Evolutionary conservation across 495 filamentous ascomycete species (phyloP).

Genomic region (Neurospora hispaniola): DNA sequence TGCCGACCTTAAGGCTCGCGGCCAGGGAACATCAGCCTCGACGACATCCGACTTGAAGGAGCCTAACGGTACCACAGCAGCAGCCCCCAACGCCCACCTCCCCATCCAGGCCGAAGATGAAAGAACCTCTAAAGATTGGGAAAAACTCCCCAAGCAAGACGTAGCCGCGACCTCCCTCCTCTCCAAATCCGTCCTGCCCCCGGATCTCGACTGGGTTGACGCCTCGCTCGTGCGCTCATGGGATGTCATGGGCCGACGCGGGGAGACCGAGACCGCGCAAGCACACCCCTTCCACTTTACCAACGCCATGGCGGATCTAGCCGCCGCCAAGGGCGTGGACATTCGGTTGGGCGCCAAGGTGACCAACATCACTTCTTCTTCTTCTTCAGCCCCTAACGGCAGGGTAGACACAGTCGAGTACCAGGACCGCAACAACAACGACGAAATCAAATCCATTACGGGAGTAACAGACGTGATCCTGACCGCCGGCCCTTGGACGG

Average conservation of each 20-base stretch:
- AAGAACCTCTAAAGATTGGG: conserved; percentile 31
- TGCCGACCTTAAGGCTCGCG: conserved; percentile 21
- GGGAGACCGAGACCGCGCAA: conserved; percentile 62
- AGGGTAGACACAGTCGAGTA: conserved; percentile 64
- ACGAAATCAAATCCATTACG: conserved; percentile 39
- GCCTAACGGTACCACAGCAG: conserved; percentile 1
- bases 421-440: conserved; percentile 44
- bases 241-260: conserved; percentile 70
- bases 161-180: conserved; percentile 48
- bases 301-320: conserved; percentile 71
- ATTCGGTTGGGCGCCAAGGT: conserved; percentile 53
- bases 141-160: conserved; percentile 65
- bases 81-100: conserved; percentile 18
- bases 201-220: conserved; percentile 82
- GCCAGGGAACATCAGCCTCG: conserved; percentile 12
- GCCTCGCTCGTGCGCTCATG: conserved; percentile 56
- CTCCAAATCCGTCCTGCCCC: conserved; percentile 52
- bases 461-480: conserved; percentile 74
- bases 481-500: conserved; percentile 86
- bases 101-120: conserved; percentile 16
- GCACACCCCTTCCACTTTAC: conserved; percentile 94
- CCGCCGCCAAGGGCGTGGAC: conserved; percentile 61
- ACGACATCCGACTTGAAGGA: not conserved
- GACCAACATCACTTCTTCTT: conserved; percentile 35
- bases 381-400: not conserved